Evolutionary conservation across 768 basidiomycete species (phyloP).

Genomic region (Calocera cornea): DNA sequence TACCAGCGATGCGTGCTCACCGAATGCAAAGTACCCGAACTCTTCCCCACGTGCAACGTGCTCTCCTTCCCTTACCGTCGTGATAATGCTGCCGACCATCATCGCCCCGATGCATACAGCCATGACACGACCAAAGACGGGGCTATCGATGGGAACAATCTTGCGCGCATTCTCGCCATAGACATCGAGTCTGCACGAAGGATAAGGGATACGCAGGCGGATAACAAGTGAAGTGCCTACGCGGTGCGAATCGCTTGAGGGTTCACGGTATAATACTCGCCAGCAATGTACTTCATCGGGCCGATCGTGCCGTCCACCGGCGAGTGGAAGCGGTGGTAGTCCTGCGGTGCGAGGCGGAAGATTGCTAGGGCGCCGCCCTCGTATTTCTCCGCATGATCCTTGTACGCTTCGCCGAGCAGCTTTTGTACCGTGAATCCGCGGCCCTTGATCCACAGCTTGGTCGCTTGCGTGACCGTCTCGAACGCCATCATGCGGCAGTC

Average conservation of each 20-base stretch:
- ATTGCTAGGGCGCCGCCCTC: slow-evolving; percentile 73
- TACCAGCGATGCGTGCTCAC: slow-evolving; percentile 32
- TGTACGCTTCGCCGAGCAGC: slow-evolving; percentile 68
- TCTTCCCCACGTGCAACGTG: slow-evolving; percentile 72
- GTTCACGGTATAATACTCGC: slow-evolving; percentile 95
- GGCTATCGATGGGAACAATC: slow-evolving; percentile 82
- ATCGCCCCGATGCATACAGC: slow-evolving; percentile 85
- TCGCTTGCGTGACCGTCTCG: slow-evolving; percentile 72
- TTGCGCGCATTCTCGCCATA: slow-evolving; percentile 91
- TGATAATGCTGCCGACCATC: slow-evolving; percentile 87
- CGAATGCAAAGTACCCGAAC: slow-evolving; percentile 90
- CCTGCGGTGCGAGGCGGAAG: slow-evolving; percentile 76
- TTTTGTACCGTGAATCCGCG: slow-evolving; percentile 75
- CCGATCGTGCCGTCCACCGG: slow-evolving; percentile 80
- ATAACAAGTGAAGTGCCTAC: slow-evolving; percentile 8
- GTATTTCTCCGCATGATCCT: slow-evolving; percentile 53
- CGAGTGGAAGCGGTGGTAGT: slow-evolving; percentile 88
- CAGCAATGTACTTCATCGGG: slow-evolving; percentile 64
- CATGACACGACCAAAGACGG: slow-evolving; percentile 83
- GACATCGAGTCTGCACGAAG: slow-evolving; percentile 46
- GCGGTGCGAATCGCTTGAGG: slow-evolving; percentile 87
- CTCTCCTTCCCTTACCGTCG: slow-evolving; percentile 77
- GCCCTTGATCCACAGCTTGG: slow-evolving; percentile 91
- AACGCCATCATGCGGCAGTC: slow-evolving; percentile 97
- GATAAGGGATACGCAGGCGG: neutral